Evolutionary conservation across 2,329 filamentous ascomycete genomes (phyloP).

Genomic region (Rachicladosporium sp.): DNA sequence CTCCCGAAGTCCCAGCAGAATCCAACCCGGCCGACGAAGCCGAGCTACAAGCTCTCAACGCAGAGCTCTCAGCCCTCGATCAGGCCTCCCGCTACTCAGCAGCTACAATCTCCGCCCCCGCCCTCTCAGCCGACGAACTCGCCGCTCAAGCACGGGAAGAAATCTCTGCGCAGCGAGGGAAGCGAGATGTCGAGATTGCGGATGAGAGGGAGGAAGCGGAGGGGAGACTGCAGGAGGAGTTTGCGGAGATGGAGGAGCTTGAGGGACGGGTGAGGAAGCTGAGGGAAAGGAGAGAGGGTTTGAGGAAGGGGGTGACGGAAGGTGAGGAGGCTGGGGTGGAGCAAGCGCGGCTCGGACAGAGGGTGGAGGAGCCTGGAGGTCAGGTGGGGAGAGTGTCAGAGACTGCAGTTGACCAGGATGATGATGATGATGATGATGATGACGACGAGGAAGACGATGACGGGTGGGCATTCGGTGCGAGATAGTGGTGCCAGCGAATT

Average conservation of each 20-base stretch:
- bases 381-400: too few species aligned
- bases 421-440: constrained; percentile 14
- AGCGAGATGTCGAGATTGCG: constrained; percentile 33
- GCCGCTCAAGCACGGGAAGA: constrained; percentile 34
- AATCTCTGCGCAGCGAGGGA: constrained; percentile 29
- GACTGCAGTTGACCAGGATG: neutral
- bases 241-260: constrained; percentile 38
- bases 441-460: constrained; percentile 14
- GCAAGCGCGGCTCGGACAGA: too few species aligned
- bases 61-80: constrained; percentile 50
- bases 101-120: constrained; percentile 34
- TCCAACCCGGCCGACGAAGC: constrained; percentile 28
- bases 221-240: constrained; percentile 33
- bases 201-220: constrained; percentile 37
- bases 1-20: constrained; percentile 14
- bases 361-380: too few species aligned
- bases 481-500: neutral
- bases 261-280: constrained; percentile 34
- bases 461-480: constrained; percentile 10
- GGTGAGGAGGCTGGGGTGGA: neutral
- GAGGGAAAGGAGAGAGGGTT: constrained; percentile 33
- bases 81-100: constrained; percentile 15
- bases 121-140: constrained; percentile 34
- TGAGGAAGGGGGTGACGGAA: constrained; percentile 15
- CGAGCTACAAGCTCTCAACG: constrained; percentile 63